Conservation (phyloP, 768 basidiomycete species). For the Cystobasidium ongulense region DNA sequence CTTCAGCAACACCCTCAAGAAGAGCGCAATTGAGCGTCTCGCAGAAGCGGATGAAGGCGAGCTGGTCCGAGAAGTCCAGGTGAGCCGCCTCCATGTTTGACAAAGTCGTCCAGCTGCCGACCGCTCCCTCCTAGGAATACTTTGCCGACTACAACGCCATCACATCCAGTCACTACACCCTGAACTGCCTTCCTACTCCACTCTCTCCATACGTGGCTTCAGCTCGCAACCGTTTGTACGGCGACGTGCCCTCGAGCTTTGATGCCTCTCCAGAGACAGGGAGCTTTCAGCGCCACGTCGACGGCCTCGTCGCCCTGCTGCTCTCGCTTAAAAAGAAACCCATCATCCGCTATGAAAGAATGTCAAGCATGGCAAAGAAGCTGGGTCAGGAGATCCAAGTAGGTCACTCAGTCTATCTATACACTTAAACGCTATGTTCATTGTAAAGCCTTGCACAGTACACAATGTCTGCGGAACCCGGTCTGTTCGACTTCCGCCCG, state of each 20-base stretch:
- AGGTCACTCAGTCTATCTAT: conserved; percentile 39
- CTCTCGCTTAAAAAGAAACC: conserved; percentile 95
- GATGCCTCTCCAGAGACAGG: conserved; percentile 47
- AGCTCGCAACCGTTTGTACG: conserved; percentile 53
- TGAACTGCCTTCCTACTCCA: conserved; percentile 64
- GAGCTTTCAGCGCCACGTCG: conserved; percentile 68
- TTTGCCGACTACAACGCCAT: conserved; percentile 93
- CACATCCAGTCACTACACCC: conserved; percentile 73
- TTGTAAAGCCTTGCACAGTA: conserved; percentile 51
- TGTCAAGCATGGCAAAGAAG: conserved; percentile 85
- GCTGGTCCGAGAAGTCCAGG: conserved; percentile 93
- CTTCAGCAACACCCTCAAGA: conserved; percentile 88
- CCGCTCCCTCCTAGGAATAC: conserved; percentile 58
- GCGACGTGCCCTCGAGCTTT: conserved; percentile 65
- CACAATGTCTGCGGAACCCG: conserved; percentile 63
- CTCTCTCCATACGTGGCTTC: conserved; percentile 46
- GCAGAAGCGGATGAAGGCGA: conserved; percentile 94
- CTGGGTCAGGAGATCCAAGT: conserved; percentile 79
- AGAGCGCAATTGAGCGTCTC: conserved; percentile 79
- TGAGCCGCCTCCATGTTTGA: conserved; percentile 45
- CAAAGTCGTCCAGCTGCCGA: neutral
- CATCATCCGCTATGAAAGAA: conserved; percentile 82
- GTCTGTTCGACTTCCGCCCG: conserved; percentile 82
- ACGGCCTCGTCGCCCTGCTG: conserved; percentile 73
- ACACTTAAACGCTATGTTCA: neutral